Conservation (phyloP, 352 stramenopile genomes). For the Blastocystis hominis region DNA sequence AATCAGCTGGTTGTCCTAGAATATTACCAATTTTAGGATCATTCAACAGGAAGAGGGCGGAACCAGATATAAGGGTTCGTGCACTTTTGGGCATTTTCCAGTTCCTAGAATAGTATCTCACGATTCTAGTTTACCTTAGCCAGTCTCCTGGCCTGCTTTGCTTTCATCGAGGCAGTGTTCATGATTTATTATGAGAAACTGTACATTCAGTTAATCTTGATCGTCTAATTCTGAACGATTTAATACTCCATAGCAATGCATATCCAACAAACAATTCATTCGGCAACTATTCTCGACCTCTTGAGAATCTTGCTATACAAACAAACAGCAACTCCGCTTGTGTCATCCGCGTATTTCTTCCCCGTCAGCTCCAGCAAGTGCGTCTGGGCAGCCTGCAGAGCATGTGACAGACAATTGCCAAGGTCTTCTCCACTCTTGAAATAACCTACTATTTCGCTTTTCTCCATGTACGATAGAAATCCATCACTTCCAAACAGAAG, state of each 20-base stretch:
- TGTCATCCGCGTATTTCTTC: slow-evolving; percentile 12
- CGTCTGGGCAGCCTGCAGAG: background rate
- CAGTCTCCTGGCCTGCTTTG: background rate
- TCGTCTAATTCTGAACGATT: too few species aligned
- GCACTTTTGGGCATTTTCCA: slow-evolving; percentile 6
- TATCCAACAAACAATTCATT: too few species aligned
- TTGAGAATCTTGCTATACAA: background rate
- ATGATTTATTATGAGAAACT: background rate
- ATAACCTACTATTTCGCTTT: background rate
- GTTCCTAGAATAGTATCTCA: background rate
- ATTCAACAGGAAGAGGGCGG: background rate
- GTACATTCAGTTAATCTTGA: background rate
- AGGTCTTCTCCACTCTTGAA: background rate
- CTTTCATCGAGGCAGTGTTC: background rate
- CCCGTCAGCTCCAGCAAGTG: background rate
- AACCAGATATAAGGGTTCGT: slow-evolving; percentile 36
- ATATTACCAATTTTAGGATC: background rate
- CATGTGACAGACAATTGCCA: background rate
- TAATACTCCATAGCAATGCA: too few species aligned
- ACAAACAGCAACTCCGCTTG: slow-evolving; percentile 15
- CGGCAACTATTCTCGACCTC: background rate
- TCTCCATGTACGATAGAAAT: background rate
- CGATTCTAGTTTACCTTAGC: background rate
- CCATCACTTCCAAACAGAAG: slow-evolving; percentile 27
- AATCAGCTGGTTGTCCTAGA: slow-evolving; percentile 61